Base-by-base conservation (phyloP, 176 grass and related monocot species). In the Tillandsia fasciculata region DNA sequence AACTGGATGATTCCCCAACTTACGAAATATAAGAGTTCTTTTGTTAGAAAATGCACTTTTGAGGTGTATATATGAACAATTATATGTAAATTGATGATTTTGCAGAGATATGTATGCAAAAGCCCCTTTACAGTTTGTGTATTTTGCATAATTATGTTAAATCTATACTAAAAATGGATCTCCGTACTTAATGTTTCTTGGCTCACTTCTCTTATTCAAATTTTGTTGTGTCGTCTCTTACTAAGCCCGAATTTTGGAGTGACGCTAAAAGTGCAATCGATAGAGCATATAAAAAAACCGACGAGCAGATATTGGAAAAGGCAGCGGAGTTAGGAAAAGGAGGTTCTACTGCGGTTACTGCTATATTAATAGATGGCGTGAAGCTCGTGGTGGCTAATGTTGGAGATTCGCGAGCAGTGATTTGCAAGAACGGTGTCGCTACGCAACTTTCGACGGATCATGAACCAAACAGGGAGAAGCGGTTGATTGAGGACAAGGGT, bases 291-390 rank as follows among this genome's bases (percentile, higher is more conserved):
- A 85, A 72, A 71, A 72, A 84, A 72, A 97, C 93, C 0, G 93
- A 92, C 70, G 14, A 76, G 61, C 92, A 90, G 70, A 92, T 97
- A 90, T 86, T 97, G 63, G 93, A 97, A 80, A 83, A 80, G 11
- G 52, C 89, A 13, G 74, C 70, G 70, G 83, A 90, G 76, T 80
- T 97, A 69, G 93, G 93, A 77, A 83, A 81, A 83, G 93, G 93
- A 65, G 93, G 93, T 69, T 97, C 93, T 51, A 97, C 93, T 51
- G 88, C 93, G 57, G 93, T 97, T 70, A 97, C 93, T 3, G 86
- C 89, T 49, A 97, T 97, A 67, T 80, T 97, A 82, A 92, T 97
- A 75, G 51, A 85, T 59, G 83, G 76, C 26, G 76, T 83, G 29
- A 82, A 90, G 59, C 76, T 97, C 58, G 84, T 97, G 9, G 89